phyloP scores from a whole-genome alignment of 768 basidiomycete species.

The Mycena capillaripes region DNA sequence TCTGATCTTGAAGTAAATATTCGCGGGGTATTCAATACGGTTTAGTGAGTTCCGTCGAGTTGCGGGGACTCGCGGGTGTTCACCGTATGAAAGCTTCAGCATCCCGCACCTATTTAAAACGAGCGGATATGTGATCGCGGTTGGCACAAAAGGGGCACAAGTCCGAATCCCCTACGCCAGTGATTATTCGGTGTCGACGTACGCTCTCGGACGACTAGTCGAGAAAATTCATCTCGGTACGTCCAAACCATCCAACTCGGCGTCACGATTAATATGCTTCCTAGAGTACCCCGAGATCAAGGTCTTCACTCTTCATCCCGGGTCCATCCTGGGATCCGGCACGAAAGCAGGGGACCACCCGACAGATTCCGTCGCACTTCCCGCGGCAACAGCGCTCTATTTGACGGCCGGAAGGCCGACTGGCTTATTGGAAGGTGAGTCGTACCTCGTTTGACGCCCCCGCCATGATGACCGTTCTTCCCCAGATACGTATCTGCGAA shows the following conservation, averaged over 20 bases:
- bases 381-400: neutral
- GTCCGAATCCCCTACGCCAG: neutral
- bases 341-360: neutral
- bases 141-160: neutral
- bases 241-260: neutral
- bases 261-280: neutral
- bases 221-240: slow-evolving; percentile 3
- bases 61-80: too few species aligned
- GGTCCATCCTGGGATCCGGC: neutral
- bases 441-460: too few species aligned
- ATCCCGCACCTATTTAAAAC: slow-evolving; percentile 1
- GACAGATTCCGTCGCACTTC: neutral
- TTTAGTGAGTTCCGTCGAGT: neutral
- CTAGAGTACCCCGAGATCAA: slow-evolving; percentile 3
- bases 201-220: neutral
- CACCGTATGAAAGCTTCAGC: neutral
- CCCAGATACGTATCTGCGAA: too few species aligned
- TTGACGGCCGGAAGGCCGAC: neutral
- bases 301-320: neutral
- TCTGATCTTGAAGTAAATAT: neutral
- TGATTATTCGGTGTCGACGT: neutral
- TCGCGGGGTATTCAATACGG: neutral
- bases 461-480: too few species aligned
- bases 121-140: neutral
- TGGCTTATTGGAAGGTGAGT: slow-evolving; percentile 13